Evolutionary conservation across 805 yeast genomes (phyloP).

Genomic region (Pichia membranifaciens): DNA sequence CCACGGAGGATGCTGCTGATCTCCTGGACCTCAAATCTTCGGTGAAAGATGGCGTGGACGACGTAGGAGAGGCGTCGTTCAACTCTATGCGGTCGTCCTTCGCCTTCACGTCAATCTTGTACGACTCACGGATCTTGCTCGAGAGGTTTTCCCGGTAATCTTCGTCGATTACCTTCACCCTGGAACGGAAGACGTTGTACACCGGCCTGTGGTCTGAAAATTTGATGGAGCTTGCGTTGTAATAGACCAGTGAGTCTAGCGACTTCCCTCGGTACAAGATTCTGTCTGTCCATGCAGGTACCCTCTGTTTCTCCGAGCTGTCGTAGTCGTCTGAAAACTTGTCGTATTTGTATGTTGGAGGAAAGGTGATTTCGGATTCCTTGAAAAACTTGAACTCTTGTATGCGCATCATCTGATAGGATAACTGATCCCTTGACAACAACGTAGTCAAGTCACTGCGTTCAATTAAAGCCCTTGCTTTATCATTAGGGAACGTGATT

Average conservation of each 20-base stretch:
- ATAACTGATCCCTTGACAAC: conserved; percentile 72
- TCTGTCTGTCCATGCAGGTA: conserved; percentile 97
- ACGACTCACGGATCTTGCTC: conserved; percentile 53
- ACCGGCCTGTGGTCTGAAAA: conserved; percentile 94
- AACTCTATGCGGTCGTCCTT: conserved; percentile 24
- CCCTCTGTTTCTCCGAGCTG: conserved; percentile 84
- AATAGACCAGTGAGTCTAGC: conserved; percentile 61
- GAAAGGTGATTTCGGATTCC: conserved; percentile 71
- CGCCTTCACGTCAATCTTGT: conserved; percentile 32
- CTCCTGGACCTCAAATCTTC: conserved; percentile 1
- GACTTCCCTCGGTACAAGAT: conserved; percentile 58
- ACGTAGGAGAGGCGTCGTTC: conserved; percentile 22
- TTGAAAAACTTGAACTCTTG: conserved; percentile 69
- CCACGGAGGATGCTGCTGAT: conserved; percentile 9
- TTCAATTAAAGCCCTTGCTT: conserved; percentile 53
- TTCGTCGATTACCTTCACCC: conserved; percentile 66
- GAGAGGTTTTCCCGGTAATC: conserved; percentile 48
- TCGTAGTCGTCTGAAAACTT: conserved; percentile 78
- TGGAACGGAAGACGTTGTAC: conserved; percentile 66
- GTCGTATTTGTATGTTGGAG: conserved; percentile 91
- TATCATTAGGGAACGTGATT: conserved; percentile 63
- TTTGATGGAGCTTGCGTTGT: conserved; percentile 50
- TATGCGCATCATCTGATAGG: conserved; percentile 62
- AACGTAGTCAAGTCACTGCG: conserved; percentile 42
- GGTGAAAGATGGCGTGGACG: conserved; percentile 1